Conservation (phyloP, 768 basidiomycete species). For the Agrocybe pediades region DNA sequence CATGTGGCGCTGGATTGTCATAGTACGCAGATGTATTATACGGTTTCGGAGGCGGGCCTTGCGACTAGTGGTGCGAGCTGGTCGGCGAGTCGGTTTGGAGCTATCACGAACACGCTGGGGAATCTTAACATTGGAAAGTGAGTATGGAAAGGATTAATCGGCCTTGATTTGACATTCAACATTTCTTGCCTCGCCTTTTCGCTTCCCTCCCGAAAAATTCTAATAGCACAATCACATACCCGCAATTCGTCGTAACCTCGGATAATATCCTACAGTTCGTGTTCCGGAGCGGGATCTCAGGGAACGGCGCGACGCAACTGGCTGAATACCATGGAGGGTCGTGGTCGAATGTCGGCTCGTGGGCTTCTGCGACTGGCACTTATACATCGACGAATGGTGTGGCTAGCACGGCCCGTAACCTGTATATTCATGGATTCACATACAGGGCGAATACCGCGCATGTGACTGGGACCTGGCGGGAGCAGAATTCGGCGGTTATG, state of each 20-base stretch:
- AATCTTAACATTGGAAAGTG: constrained; percentile 44
- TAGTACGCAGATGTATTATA: constrained; percentile 44
- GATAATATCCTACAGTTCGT: constrained; percentile 50
- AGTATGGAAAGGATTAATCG: constrained; percentile 15
- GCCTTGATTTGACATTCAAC: neutral
- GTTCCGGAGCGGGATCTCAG: constrained; percentile 47
- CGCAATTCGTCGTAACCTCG: constrained; percentile 48
- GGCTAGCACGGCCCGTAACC: constrained; percentile 41
- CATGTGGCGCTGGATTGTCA: constrained; percentile 52
- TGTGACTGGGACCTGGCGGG: constrained; percentile 51
- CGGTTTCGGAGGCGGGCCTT: constrained; percentile 39
- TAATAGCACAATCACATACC: constrained; percentile 43
- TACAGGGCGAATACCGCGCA: constrained; percentile 38
- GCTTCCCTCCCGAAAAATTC: constrained; percentile 1
- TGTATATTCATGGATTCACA: constrained; percentile 51
- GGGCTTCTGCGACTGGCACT: constrained; percentile 44
- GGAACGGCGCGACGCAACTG: constrained; percentile 47
- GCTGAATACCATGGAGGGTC: constrained; percentile 43
- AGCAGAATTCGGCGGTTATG: constrained; percentile 41
- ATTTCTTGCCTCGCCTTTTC: neutral
- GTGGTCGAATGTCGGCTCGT: constrained; percentile 48
- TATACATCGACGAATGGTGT: constrained; percentile 44
- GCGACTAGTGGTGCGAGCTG: constrained; percentile 44
- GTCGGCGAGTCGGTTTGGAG: constrained; percentile 41
- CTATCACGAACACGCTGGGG: constrained; percentile 41